Percentiles rank a stretch among this genome's conserved stretches.
Evolutionary conservation across 305 asterid genomes (phyloP).

Genomic region (Euphrasia arctica): DNA sequence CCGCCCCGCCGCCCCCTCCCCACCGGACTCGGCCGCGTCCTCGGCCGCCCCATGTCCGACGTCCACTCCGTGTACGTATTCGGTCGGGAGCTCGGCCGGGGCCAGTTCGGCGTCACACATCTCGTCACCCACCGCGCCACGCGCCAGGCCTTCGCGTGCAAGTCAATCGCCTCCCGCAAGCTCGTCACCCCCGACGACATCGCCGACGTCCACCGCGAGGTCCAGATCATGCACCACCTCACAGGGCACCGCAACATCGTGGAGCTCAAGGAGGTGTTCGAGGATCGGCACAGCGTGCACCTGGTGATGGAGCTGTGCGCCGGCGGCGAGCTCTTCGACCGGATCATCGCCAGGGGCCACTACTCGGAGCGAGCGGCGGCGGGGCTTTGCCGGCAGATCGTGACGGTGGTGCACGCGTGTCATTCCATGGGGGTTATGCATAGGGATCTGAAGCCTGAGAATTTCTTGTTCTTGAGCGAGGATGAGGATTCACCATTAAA

Average conservation of each 20-base stretch:
- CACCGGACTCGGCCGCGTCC: slow-evolving; percentile 67
- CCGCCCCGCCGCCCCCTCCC: slow-evolving; percentile 60
- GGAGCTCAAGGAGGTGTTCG: slow-evolving; percentile 70
- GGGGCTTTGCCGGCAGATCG: slow-evolving; percentile 74
- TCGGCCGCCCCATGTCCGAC: slow-evolving; percentile 71
- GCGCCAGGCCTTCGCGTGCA: slow-evolving; percentile 63
- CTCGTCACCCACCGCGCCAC: slow-evolving; percentile 64
- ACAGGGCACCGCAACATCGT: slow-evolving; percentile 78
- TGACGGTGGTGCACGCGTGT: slow-evolving; percentile 74
- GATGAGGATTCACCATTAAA: slow-evolving; percentile 47
- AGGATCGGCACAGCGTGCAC: slow-evolving; percentile 64
- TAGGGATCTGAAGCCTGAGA: slow-evolving; percentile 62
- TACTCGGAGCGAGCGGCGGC: slow-evolving; percentile 92
- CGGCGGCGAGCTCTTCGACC: slow-evolving; percentile 82
- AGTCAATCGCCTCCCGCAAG: slow-evolving; percentile 80
- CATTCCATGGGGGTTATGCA: slow-evolving; percentile 65
- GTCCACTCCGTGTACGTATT: slow-evolving; percentile 54
- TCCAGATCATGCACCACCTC: slow-evolving; percentile 90
- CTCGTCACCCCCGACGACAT: slow-evolving; percentile 61
- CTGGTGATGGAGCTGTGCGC: slow-evolving; percentile 77
- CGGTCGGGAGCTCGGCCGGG: slow-evolving; percentile 83
- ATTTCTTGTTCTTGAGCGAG: slow-evolving; percentile 38
- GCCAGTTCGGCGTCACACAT: slow-evolving; percentile 81
- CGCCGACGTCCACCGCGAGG: slow-evolving; percentile 88
- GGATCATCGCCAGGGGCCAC: slow-evolving; percentile 73